Percentiles rank a stretch among this genome's conserved stretches.
Evolutionary conservation across 257 asterid genomes (phyloP).

Genomic region (Eustoma russellianum): DNA sequence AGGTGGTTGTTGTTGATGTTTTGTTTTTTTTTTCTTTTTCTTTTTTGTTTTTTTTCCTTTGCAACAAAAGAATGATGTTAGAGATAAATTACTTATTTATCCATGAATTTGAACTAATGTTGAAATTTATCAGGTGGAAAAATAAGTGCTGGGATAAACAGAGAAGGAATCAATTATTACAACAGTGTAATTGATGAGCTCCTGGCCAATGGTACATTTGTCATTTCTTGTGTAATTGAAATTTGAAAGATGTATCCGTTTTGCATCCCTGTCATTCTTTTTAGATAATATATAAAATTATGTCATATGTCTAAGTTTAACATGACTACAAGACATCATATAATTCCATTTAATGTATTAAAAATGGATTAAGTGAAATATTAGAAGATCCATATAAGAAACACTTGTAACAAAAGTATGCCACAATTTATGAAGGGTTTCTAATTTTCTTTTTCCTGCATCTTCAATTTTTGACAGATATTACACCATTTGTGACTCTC

Average conservation of each 20-base stretch:
- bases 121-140: neutral
- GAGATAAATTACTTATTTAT: neutral
- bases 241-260: neutral
- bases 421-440: no score
- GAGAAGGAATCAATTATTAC: conserved; percentile 8
- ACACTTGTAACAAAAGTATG: no score
- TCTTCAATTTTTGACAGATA: neutral
- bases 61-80: no score
- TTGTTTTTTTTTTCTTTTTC: no score
- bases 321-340: neutral
- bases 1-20: no score
- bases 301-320: no score
- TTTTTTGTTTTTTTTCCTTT: no score
- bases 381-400: no score
- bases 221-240: no score
- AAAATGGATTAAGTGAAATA: no score
- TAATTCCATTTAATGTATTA: no score
- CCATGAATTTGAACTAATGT: neutral
- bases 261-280: neutral
- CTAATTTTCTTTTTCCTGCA: neutral
- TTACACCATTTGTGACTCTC: conserved; percentile 12
- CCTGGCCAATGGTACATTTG: conserved; percentile 1
- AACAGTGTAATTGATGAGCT: conserved; percentile 8
- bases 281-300: neutral
- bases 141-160: neutral